A percentile compares a stretch with the other conserved stretches of the same genome.
Conservation (phyloP, 2,329 filamentous ascomycete species). For the Clonostachys chloroleuca region DNA sequence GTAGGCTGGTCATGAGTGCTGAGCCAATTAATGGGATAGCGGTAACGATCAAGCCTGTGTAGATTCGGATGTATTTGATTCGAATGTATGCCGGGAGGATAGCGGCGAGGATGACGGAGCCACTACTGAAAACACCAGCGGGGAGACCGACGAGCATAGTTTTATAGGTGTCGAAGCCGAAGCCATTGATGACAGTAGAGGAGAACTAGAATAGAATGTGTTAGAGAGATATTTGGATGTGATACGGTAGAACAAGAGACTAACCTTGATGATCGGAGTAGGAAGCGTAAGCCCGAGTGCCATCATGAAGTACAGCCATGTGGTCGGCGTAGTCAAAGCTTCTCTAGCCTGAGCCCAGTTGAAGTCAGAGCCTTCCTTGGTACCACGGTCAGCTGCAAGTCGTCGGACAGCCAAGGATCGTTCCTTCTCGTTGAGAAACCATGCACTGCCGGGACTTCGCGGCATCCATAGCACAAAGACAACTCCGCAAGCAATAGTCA, state of each 20-base stretch:
- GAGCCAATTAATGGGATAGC: conserved; percentile 31
- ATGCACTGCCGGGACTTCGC: conserved; percentile 35
- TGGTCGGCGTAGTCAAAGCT: no score
- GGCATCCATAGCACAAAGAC: conserved; percentile 42
- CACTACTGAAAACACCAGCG: conserved; percentile 1
- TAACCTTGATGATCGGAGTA: no score
- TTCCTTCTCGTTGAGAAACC: conserved; percentile 41
- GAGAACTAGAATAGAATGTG: background rate
- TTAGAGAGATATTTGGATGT: background rate
- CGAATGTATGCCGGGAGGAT: conserved; percentile 9
- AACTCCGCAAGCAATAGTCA: conserved; percentile 35
- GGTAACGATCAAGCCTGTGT: no score
- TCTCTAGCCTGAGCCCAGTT: conserved; percentile 28
- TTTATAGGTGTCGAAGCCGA: conserved; percentile 5
- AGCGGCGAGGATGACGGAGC: conserved; percentile 6
- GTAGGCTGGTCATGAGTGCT: conserved; percentile 34
- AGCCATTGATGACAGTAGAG: conserved; percentile 5
- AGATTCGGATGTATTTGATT: background rate
- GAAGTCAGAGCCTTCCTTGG: conserved; percentile 32
- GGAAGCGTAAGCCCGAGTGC: no score
- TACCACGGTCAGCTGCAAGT: conserved; percentile 22
- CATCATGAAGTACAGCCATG: no score
- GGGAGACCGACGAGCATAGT: conserved; percentile 6
- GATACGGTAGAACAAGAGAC: no score
- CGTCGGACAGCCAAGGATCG: conserved; percentile 25